Percentiles rank a stretch among this genome's conserved stretches.
Conservation (phyloP, 495 filamentous ascomycete species). For the Hypoxylon crocopeplum region DNA sequence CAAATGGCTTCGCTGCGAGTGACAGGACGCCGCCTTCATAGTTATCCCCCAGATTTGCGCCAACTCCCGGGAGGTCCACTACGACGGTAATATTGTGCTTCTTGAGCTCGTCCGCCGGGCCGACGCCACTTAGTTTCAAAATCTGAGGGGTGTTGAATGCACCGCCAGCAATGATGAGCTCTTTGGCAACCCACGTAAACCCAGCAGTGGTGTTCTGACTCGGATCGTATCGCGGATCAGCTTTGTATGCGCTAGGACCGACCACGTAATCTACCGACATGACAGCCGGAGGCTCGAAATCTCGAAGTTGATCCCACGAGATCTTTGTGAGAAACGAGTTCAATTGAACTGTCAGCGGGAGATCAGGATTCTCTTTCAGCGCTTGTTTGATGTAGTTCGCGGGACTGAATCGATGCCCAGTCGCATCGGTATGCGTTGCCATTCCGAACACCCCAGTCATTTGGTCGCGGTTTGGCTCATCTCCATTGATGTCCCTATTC, state of each 20-base stretch:
- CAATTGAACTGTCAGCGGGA: conserved; percentile 44
- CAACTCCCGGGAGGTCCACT: conserved; percentile 60
- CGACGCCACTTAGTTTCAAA: conserved; percentile 63
- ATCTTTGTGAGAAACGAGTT: conserved; percentile 49
- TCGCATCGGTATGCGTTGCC: conserved; percentile 44
- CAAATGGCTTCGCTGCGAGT: conserved; percentile 23
- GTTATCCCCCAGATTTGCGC: conserved; percentile 63
- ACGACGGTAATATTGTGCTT: conserved; percentile 56
- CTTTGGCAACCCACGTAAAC: conserved; percentile 40
- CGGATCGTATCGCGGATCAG: conserved; percentile 46
- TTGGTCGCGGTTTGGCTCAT: conserved; percentile 40
- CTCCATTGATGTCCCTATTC: conserved; percentile 39
- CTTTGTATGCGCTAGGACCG: conserved; percentile 47
- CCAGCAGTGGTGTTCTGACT: conserved; percentile 29
- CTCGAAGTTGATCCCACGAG: conserved; percentile 39
- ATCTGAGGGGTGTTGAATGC: conserved; percentile 65
- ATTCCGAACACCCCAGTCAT: conserved; percentile 44
- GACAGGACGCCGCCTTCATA: conserved; percentile 46
- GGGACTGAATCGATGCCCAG: conserved; percentile 43
- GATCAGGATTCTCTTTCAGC: conserved; percentile 38
- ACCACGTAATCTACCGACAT: conserved; percentile 48
- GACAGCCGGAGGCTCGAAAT: conserved; percentile 37
- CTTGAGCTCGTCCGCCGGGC: conserved; percentile 54
- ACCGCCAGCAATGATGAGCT: conserved; percentile 61
- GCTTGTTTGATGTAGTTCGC: conserved; percentile 46